phyloP scores from a whole-genome alignment of 2,329 filamentous ascomycete species.

The Neocatenulostroma microsporum region DNA sequence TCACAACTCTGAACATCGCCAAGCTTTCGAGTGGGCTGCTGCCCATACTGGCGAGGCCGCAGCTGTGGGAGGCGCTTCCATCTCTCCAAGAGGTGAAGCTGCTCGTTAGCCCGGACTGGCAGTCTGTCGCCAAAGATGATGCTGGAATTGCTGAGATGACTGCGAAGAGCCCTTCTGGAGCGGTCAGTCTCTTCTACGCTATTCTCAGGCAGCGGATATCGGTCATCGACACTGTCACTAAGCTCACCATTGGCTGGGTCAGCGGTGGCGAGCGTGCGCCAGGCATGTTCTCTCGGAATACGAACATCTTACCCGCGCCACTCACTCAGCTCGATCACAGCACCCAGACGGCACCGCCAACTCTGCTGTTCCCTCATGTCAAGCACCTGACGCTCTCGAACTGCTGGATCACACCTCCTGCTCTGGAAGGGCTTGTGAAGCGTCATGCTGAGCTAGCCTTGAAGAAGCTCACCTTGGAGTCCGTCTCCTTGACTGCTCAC shows the following conservation, averaged over 20 bases:
- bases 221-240: slow-evolving; percentile 48
- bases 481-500: slow-evolving; percentile 55
- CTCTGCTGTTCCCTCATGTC: slow-evolving; percentile 46
- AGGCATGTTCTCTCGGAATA: slow-evolving; percentile 55
- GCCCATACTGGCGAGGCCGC: slow-evolving; percentile 45
- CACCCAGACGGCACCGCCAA: slow-evolving; percentile 6
- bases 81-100: slow-evolving; percentile 49
- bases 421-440: slow-evolving; percentile 47
- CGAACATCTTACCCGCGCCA: slow-evolving; percentile 56
- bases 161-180: slow-evolving; percentile 44
- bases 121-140: slow-evolving; percentile 49
- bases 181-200: slow-evolving; percentile 48
- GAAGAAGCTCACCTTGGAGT: slow-evolving; percentile 52
- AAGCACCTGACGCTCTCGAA: slow-evolving; percentile 57
- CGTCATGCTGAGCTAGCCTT: slow-evolving; percentile 43
- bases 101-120: slow-evolving; percentile 60
- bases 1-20: slow-evolving; percentile 56
- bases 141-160: slow-evolving; percentile 45
- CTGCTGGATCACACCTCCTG: slow-evolving; percentile 58
- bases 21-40: slow-evolving; percentile 58
- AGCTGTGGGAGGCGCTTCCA: slow-evolving; percentile 56
- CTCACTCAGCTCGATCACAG: slow-evolving; percentile 31
- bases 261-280: slow-evolving; percentile 60
- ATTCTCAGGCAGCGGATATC: slow-evolving; percentile 31
- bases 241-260: slow-evolving; percentile 58